phyloP scores from a whole-genome alignment of 2,329 filamentous ascomycete genomes.

The Botrytis cinerea region DNA sequence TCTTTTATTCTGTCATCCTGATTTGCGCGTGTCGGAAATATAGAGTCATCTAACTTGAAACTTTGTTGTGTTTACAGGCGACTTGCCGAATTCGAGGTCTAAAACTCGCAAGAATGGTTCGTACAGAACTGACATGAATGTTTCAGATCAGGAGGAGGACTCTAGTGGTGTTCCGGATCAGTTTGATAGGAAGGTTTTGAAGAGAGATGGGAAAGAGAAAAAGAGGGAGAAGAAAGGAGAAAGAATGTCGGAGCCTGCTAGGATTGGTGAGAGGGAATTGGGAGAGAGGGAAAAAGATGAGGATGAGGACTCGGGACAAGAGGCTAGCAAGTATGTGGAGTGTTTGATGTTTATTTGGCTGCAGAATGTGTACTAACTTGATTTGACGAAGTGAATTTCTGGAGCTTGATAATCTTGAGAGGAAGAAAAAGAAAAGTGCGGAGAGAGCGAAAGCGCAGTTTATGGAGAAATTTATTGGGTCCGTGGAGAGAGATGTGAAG shows the following conservation, averaged over 20 bases:
- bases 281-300: conserved; percentile 21
- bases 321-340: conserved; percentile 36
- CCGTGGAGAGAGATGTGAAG: conserved; percentile 2
- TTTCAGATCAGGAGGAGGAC: not conserved
- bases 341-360: not conserved
- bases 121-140: not conserved
- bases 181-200: not conserved
- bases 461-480: conserved; percentile 9
- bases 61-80: not conserved
- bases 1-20: not conserved
- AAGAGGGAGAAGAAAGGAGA: conserved; percentile 30
- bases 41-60: not conserved
- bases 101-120: not conserved
- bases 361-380: not conserved
- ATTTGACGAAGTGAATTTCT: conserved; percentile 9
- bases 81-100: not conserved
- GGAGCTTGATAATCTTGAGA: conserved; percentile 17
- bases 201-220: not conserved
- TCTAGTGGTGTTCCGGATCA: not conserved
- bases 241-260: conserved; percentile 32
- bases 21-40: too few relatives aligned
- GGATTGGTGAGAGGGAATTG: not conserved
- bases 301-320: conserved; percentile 35
- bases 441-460: conserved; percentile 7
- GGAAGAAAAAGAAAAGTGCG: conserved; percentile 7